These are phyloP conservation scores for Globisporangium middletonii DNA, from an alignment of 352 stramenopile genomes.

Conservation along the genomic window DNA sequence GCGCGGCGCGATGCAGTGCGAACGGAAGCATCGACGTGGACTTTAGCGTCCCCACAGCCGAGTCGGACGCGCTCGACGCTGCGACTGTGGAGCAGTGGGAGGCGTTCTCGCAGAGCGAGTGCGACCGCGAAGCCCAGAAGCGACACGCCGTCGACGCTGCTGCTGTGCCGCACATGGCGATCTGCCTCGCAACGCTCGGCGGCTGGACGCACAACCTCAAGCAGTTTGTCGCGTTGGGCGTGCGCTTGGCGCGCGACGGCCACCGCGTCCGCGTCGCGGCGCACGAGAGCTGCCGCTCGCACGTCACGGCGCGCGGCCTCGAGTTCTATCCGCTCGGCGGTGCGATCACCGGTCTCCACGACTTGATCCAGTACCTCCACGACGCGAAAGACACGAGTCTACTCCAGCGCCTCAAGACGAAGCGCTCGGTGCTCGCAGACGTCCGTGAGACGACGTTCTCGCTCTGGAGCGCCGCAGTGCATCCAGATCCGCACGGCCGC, in stretches of 20 bases:
- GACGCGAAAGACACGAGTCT: conserved; percentile 6
- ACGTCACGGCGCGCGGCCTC: conserved; percentile 65
- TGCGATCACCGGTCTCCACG: conserved; percentile 82
- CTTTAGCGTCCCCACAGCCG: conserved; percentile 23
- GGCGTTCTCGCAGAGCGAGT: conserved; percentile 7
- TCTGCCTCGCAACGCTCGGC: conserved; percentile 90
- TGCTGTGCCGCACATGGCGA: conserved; percentile 32
- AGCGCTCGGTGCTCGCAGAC: conserved; percentile 44
- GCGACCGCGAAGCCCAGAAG: conserved; percentile 8
- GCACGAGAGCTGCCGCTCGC: conserved; percentile 82
- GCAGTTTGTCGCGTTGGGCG: conserved; percentile 82
- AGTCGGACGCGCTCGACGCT: conserved; percentile 17
- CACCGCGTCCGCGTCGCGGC: conserved; percentile 90
- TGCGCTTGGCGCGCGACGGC: conserved; percentile 71
- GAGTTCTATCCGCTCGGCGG: conserved; percentile 81
- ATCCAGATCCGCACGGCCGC: conserved; percentile 18
- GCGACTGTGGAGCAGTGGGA: conserved; percentile 4
- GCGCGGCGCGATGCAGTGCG: conserved; percentile 14
- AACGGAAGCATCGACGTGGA: conserved; percentile 19
- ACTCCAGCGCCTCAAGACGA: not conserved
- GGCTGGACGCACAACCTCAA: conserved; percentile 80
- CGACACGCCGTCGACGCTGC: conserved; percentile 7
- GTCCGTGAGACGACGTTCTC: conserved; percentile 47
- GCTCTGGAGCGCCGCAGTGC: conserved; percentile 50
- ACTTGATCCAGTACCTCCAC: conserved; percentile 47